Base-by-base conservation (phyloP, 371 early-diverging fungal genomes). In the Rhizopus delemar region DNA sequence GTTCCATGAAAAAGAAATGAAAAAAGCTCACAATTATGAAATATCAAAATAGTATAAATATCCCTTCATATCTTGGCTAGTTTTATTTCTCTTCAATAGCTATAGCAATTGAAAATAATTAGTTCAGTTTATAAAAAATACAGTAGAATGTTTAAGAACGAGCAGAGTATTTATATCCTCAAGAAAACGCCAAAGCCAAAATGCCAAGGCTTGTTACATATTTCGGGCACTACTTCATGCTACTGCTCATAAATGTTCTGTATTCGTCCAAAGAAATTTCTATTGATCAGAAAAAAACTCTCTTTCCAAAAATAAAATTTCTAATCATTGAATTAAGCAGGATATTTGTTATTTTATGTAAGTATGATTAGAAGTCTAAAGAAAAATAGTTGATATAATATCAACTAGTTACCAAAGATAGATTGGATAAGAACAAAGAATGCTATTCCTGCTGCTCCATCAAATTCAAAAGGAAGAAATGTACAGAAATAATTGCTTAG, bases 161-260 rank as follows among this genome's bases (percentile, higher is more conserved):
- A 22, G 39, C 49, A 57, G 57, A 41, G 57, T 50, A 50, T 57
- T 57, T 52, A 52, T 59, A 53, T 59, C 59, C 7, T 59, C n/a
- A 59, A 59, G 53, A 59, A 59, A 59, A 38, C 53, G 53, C 22
- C 59, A 43, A 7, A 51, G 41, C 51, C 59, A 58, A 58, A 43
- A 7, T 45, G 41, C 51, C 59, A 58, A 58, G 52, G 51, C 59
- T 51, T 16, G 59, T 51, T 51, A 46, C 46, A 29, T 36, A 43
- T 43, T 43, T 43, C 43, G 4, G 43, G 43, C 43, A 43, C 43
- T 43, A 43, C 43, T 43, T 43, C 13, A 43, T 43, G n/a, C n/a
- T 43, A 43, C 43, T 43, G 43, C 43, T 43, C 43, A 43, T 43
- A 43, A 43, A 43, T 43, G 2, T 43, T 43, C 43, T 43, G 3